Conservation (phyloP, 2,329 filamentous ascomycete genomes). For the Fusarium austroafricanum region DNA sequence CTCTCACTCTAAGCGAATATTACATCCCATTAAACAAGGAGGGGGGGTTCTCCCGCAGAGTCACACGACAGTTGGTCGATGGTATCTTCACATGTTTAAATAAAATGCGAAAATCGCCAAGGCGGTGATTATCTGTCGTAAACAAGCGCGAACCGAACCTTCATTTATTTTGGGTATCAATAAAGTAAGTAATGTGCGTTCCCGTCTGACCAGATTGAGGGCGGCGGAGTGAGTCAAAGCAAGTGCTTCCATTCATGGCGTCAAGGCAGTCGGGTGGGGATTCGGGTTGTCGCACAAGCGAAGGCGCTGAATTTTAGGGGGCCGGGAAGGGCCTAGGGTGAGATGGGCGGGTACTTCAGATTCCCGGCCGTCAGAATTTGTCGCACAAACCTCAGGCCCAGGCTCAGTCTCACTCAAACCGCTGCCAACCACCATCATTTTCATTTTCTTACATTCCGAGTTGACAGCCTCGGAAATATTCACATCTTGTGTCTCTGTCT, state of each 20-base stretch:
- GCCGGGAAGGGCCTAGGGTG: too few relatives aligned
- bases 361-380: slow-evolving; percentile 12
- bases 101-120: slow-evolving; percentile 17
- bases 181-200: not conserved
- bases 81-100: slow-evolving; percentile 6
- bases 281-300: slow-evolving; percentile 1
- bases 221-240: slow-evolving; percentile 5
- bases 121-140: not conserved
- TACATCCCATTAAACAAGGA: not conserved
- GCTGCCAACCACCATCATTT: slow-evolving; percentile 1
- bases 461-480: slow-evolving; percentile 1
- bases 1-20: not conserved
- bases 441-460: not conserved
- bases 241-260: slow-evolving; percentile 3
- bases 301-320: not conserved
- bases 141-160: slow-evolving; percentile 3
- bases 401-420: not conserved
- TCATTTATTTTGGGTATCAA: slow-evolving; percentile 1
- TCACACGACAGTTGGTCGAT: slow-evolving; percentile 2
- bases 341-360: not conserved
- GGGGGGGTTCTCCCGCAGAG: not conserved
- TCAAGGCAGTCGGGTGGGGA: not conserved
- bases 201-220: not conserved
- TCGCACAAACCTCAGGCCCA: slow-evolving; percentile 12
- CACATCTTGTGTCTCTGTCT: not conserved